These are phyloP conservation scores for Scleroderma bovista DNA, from an alignment of 768 basidiomycete genomes.

Conservation along the genomic window DNA sequence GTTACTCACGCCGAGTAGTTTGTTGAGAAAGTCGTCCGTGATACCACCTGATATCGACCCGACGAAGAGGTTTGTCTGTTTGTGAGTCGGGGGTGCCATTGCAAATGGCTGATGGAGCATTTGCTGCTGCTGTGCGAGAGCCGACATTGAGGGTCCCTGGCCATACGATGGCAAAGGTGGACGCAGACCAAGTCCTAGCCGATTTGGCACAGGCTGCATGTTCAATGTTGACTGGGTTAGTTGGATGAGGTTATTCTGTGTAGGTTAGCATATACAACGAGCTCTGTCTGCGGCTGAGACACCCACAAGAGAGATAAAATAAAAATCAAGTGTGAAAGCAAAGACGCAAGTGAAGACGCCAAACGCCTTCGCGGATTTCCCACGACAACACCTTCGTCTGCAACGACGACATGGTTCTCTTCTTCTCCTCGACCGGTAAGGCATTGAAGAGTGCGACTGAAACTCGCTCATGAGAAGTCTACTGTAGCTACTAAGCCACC, in stretches of 20 bases:
- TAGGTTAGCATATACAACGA: not conserved
- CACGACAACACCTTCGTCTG: not conserved
- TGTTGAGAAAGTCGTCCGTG: constrained; percentile 74
- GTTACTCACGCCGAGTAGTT: constrained; percentile 61
- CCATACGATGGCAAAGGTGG: constrained; percentile 83
- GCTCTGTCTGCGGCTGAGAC: no score
- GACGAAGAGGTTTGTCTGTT: constrained; percentile 77
- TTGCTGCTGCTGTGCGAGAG: constrained; percentile 83
- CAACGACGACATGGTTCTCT: constrained; percentile 46
- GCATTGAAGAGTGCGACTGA: not conserved
- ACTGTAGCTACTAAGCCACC: constrained; percentile 54
- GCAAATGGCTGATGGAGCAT: constrained; percentile 50
- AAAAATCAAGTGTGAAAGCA: not conserved
- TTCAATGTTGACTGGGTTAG: constrained; percentile 10
- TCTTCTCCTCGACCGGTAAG: constrained; percentile 53
- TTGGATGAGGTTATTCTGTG: not conserved
- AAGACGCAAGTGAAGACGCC: no score
- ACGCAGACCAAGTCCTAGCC: constrained; percentile 85
- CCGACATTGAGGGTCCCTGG: constrained; percentile 88
- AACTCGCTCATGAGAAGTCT: constrained; percentile 5
- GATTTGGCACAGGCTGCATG: constrained; percentile 68
- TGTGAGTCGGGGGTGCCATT: constrained; percentile 61
- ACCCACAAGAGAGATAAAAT: no score
- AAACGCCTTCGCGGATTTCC: no score
- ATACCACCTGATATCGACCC: constrained; percentile 94